Conservation (phyloP, 805 yeast species). For the Kuraishia hungarica region DNA sequence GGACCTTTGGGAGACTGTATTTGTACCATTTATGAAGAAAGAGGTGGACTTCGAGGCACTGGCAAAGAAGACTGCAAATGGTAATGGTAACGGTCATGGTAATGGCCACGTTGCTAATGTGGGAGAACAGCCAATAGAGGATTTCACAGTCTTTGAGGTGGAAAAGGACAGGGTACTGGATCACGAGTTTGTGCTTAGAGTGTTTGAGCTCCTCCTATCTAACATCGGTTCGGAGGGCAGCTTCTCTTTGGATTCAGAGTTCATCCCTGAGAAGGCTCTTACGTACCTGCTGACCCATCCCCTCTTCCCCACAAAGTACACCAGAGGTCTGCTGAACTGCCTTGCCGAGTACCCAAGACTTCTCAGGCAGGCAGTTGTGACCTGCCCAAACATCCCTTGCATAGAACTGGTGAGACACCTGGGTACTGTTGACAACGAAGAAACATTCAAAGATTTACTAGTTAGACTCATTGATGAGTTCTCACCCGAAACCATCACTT, state of each 20-base stretch:
- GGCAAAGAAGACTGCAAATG: conserved; percentile 10
- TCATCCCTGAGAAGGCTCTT: conserved; percentile 49
- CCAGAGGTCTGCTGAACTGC: conserved; percentile 44
- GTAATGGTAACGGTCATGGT: conserved; percentile 25
- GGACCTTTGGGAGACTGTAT: conserved; percentile 19
- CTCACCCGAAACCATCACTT: conserved; percentile 49
- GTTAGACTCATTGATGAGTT: conserved; percentile 60
- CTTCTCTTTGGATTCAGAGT: conserved; percentile 15
- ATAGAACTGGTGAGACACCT: conserved; percentile 57
- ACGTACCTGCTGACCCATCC: conserved; percentile 84
- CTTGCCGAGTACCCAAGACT: conserved; percentile 53
- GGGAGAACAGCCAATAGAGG: conserved; percentile 5
- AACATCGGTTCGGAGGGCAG: conserved; percentile 18
- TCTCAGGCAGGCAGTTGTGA: conserved; percentile 73
- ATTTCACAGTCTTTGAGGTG: conserved; percentile 43
- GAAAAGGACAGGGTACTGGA: conserved; percentile 64
- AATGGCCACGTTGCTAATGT: conserved; percentile 7
- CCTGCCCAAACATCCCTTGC: conserved; percentile 63
- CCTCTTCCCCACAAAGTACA: conserved; percentile 56
- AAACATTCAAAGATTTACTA: conserved; percentile 60
- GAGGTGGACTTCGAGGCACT: conserved; percentile 18
- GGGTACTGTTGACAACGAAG: conserved; percentile 45
- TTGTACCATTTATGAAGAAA: conserved; percentile 20
- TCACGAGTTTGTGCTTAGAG: conserved; percentile 38
- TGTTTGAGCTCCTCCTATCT: conserved; percentile 31